These are phyloP conservation scores for Magnaporthiopsis rhizophila DNA, from an alignment of 2,329 filamentous ascomycete species.

Conservation along the genomic window DNA sequence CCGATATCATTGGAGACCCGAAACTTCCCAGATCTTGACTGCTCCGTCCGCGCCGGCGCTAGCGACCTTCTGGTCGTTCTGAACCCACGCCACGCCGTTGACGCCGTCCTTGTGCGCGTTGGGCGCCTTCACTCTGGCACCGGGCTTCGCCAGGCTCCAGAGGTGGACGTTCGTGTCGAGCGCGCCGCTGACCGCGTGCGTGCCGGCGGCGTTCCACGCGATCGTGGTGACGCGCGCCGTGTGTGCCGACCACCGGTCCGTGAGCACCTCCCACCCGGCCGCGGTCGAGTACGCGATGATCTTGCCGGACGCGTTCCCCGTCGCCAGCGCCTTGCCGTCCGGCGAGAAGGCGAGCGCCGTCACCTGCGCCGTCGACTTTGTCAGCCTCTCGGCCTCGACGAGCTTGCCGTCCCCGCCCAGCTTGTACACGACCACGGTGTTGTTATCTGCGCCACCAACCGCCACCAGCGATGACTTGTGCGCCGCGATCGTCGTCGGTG, in stretches of 20 bases:
- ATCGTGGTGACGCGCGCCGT: conserved; percentile 50
- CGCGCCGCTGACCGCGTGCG: conserved; percentile 73
- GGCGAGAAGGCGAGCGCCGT: conserved; percentile 78
- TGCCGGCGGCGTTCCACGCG: conserved; percentile 70
- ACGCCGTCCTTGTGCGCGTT: conserved; percentile 97
- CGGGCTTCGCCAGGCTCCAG: conserved; percentile 80
- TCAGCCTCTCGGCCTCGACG: conserved; percentile 47
- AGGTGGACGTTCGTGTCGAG: conserved; percentile 89
- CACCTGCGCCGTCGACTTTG: conserved; percentile 62
- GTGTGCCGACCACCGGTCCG: conserved; percentile 62
- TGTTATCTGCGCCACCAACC: conserved; percentile 63
- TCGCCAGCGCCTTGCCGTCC: conserved; percentile 69
- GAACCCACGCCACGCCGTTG: conserved; percentile 73
- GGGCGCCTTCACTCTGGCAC: conserved; percentile 70
- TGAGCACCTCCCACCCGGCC: conserved; percentile 56
- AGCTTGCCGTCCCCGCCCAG: conserved; percentile 46
- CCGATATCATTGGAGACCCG: conserved; percentile 37
- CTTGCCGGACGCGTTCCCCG: conserved; percentile 77
- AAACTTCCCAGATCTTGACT: conserved; percentile 78
- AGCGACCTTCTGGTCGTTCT: conserved; percentile 56
- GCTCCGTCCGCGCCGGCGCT: conserved; percentile 82
- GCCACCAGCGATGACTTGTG: conserved; percentile 56
- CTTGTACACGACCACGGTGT: conserved; percentile 67
- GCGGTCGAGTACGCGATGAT: conserved; percentile 70
- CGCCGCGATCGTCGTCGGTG: conserved; percentile 65